Evolutionary conservation across 805 yeast species (phyloP).

Genomic region (Saccharomycopsis sp.): DNA sequence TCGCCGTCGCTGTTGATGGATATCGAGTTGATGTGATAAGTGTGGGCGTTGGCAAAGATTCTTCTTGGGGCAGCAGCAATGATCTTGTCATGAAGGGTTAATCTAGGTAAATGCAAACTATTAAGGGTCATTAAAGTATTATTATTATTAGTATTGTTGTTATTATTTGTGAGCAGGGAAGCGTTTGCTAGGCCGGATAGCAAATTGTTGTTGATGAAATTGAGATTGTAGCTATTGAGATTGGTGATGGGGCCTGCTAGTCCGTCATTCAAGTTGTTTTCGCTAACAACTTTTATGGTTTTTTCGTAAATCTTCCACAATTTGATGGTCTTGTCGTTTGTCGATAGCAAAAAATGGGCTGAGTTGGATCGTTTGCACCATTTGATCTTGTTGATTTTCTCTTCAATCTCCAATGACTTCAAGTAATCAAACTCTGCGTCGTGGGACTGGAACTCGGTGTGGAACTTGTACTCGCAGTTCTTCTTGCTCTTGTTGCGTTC

Average conservation of each 20-base stretch:
- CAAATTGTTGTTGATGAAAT: constrained; percentile 15
- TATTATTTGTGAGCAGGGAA: constrained; percentile 23
- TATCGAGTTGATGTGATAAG: constrained; percentile 94
- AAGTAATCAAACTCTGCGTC: constrained; percentile 98
- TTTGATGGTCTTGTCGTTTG: constrained; percentile 97
- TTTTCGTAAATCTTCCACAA: constrained; percentile 94
- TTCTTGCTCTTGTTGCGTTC: constrained; percentile 73
- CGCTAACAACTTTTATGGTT: constrained; percentile 83
- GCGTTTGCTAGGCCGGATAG: constrained; percentile 12
- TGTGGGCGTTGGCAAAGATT: constrained; percentile 92
- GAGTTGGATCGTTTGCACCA: constrained; percentile 88
- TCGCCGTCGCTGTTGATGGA: constrained; percentile 93
- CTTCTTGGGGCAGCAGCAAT: constrained; percentile 91
- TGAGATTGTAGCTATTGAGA: constrained; percentile 15
- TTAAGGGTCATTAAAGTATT: constrained; percentile 32
- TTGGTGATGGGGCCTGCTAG: constrained; percentile 18
- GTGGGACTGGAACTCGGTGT: constrained; percentile 95
- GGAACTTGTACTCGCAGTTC: constrained; percentile 88
- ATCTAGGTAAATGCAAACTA: constrained; percentile 69
- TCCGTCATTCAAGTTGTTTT: constrained; percentile 64
- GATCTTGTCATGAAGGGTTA: constrained; percentile 89
- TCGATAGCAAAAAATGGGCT: constrained; percentile 81
- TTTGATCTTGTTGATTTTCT: constrained; percentile 93
- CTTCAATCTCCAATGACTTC: constrained; percentile 93
- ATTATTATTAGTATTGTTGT: no score